Evolutionary conservation across 371 early-diverging fungal species (phyloP).

Genomic region (Rhizomucor miehei): DNA sequence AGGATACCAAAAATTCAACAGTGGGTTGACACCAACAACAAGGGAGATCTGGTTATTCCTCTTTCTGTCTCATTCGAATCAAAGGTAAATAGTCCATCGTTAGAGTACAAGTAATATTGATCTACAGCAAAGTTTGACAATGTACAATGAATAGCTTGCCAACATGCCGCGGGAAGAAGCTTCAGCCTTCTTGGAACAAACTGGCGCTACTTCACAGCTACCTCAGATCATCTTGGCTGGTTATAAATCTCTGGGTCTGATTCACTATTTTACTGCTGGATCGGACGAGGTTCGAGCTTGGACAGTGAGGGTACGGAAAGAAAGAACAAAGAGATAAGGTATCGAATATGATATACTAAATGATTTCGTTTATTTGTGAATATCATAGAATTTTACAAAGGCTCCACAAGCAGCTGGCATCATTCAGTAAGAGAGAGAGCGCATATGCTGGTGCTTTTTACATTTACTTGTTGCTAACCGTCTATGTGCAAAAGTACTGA

Average conservation of each 20-base stretch:
- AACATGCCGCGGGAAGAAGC: slow-evolving; percentile 43
- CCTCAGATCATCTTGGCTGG: slow-evolving; percentile 83
- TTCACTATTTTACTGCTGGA: slow-evolving; percentile 92
- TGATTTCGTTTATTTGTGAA: too few species aligned
- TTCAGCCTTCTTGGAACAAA: slow-evolving; percentile 30
- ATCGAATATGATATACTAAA: too few species aligned
- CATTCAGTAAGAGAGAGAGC: slow-evolving; percentile 55
- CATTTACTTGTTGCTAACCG: background rate
- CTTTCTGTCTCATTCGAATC: slow-evolving; percentile 81
- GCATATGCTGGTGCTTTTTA: background rate
- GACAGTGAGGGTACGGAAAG: slow-evolving; percentile 68
- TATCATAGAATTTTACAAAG: slow-evolving; percentile 68
- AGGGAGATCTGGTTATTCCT: slow-evolving; percentile 85
- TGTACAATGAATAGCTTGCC: slow-evolving; percentile 44
- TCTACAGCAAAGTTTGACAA: background rate
- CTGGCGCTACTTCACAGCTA: slow-evolving; percentile 49
- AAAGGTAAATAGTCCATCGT: background rate
- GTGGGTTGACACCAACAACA: slow-evolving; percentile 88
- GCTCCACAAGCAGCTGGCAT: slow-evolving; percentile 95
- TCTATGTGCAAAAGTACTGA: slow-evolving; percentile 58
- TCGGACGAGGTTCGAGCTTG: slow-evolving; percentile 84
- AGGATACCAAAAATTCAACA: slow-evolving; percentile 66
- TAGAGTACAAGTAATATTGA: background rate
- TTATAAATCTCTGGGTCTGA: slow-evolving; percentile 81
- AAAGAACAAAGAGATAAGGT: too few species aligned